Conservation (phyloP, 805 yeast genomes). For the Candida oleophila region DNA sequence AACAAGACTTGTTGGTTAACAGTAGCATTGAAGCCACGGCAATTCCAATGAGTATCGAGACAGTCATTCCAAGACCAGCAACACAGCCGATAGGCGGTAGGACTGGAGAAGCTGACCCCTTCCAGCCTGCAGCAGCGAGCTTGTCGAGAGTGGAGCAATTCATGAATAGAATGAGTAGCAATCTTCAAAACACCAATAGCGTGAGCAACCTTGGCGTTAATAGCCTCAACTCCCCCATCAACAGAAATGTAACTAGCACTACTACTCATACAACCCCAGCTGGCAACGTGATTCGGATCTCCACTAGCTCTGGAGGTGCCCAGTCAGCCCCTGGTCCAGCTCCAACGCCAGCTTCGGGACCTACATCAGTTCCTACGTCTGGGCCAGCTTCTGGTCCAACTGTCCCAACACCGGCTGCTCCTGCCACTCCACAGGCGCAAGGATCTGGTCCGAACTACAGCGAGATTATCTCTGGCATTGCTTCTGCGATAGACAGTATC, state of each 20-base stretch:
- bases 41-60: constrained; percentile 10
- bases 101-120: constrained; percentile 2
- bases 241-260: neutral
- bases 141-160: neutral
- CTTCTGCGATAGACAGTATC: neutral
- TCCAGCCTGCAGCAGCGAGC: neutral
- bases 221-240: neutral
- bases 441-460: neutral
- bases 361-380: neutral
- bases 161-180: constrained; percentile 3
- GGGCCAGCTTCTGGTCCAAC: neutral
- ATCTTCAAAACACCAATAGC: neutral
- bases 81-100: constrained; percentile 5
- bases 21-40: constrained; percentile 24
- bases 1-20: constrained; percentile 33
- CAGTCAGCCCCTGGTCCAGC: no score
- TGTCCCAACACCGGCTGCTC: neutral
- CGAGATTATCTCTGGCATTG: neutral
- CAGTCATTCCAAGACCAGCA: constrained; percentile 5
- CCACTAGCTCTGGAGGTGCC: neutral
- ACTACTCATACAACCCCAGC: neutral
- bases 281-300: neutral
- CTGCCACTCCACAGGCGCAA: neutral
- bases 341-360: neutral
- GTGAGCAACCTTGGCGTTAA: neutral